A percentile compares a stretch with the other conserved stretches of the same genome.
phyloP scores from a whole-genome alignment of 2,329 filamentous ascomycete species.

The Nemania diffusa region DNA sequence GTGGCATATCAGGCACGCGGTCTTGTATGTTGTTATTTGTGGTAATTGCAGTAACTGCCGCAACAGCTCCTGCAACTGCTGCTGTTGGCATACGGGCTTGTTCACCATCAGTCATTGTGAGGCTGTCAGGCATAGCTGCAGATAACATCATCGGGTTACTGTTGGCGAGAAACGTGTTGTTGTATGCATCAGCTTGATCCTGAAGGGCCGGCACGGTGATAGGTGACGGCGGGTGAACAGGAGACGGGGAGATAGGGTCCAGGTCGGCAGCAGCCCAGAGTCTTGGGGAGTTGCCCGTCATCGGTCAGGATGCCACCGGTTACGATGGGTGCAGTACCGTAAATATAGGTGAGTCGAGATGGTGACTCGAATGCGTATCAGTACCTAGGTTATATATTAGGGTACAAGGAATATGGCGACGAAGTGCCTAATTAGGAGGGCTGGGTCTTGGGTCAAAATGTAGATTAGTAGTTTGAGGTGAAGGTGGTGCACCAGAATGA shows the following conservation, averaged over 20 bases:
- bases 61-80: background rate
- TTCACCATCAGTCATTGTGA: background rate
- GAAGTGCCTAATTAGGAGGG: background rate
- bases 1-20: background rate
- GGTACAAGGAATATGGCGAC: background rate
- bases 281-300: constrained; percentile 59
- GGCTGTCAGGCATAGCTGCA: constrained; percentile 19
- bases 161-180: constrained; percentile 53
- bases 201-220: constrained; percentile 62
- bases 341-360: constrained; percentile 1
- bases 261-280: constrained; percentile 64
- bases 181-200: constrained; percentile 62
- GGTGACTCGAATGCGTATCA: background rate
- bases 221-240: constrained; percentile 59
- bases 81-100: constrained; percentile 22
- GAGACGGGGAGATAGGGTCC: constrained; percentile 62
- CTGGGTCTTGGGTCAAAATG: background rate
- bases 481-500: background rate
- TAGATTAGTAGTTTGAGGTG: background rate
- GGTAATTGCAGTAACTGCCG: background rate
- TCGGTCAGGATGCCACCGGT: constrained; percentile 46
- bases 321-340: background rate
- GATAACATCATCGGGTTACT: constrained; percentile 43
- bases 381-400: background rate
- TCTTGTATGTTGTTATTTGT: constrained; percentile 16